phyloP scores from a whole-genome alignment of 169 alveolate species.

The Cryptosporidium ryanae region DNA sequence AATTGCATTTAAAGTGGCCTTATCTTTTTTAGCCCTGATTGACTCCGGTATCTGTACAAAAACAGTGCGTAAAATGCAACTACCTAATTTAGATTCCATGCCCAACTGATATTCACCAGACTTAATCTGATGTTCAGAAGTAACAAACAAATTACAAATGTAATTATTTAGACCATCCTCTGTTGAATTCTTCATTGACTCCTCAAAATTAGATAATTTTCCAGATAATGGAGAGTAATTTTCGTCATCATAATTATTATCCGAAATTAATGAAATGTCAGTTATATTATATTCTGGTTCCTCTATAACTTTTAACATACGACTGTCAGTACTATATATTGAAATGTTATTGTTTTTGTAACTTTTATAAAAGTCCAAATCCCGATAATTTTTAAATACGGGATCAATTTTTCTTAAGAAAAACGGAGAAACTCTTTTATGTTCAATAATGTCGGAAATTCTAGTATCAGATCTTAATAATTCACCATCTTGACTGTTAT shows the following conservation, averaged over 20 bases:
- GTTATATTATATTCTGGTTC: no score
- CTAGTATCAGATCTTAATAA: neutral
- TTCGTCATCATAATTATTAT: neutral
- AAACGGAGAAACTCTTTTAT: neutral
- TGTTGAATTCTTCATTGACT: neutral
- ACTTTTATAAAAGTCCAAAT: no score
- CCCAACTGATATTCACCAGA: neutral
- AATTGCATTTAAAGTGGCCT: constrained; percentile 2
- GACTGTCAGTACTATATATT: no score
- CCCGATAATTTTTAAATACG: no score
- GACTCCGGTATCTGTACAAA: neutral
- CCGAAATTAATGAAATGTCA: no score
- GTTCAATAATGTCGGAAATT: neutral
- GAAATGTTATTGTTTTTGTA: no score
- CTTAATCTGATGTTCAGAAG: neutral
- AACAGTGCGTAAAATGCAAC: constrained; percentile 13
- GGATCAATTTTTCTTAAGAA: no score
- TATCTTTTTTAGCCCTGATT: neutral
- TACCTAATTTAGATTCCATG: neutral
- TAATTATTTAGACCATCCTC: neutral
- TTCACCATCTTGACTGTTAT: neutral
- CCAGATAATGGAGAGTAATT: constrained; percentile 6
- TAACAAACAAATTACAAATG: constrained; percentile 11
- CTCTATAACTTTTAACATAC: no score
- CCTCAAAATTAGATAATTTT: neutral